These are phyloP conservation scores for Ceratorhiza oryzae-sativae DNA, from an alignment of 1,284 basidiomycete genomes.

Conservation along the genomic window DNA sequence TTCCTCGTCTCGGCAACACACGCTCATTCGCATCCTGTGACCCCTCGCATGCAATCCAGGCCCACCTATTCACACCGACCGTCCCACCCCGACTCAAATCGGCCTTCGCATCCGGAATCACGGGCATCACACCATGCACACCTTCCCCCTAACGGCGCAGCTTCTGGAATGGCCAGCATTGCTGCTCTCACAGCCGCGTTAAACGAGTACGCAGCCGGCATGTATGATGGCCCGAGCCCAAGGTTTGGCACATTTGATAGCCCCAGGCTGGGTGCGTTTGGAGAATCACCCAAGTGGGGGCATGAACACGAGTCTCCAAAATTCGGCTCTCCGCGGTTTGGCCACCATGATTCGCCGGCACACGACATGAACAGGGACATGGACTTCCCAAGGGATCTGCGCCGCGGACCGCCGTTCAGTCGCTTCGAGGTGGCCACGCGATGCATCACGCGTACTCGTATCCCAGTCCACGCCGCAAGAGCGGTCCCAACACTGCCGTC, in stretches of 20 bases:
- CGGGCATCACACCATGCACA: not conserved
- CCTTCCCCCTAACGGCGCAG: conserved; percentile 20
- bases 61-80: conserved; percentile 45
- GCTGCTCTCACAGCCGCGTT: conserved; percentile 32
- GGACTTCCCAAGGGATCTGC: not conserved
- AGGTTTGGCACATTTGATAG: conserved; percentile 1
- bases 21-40: conserved; percentile 37
- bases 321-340: not conserved
- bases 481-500: conserved; percentile 23
- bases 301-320: not conserved
- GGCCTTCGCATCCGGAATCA: not conserved
- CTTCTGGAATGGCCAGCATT: conserved; percentile 33
- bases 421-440: conserved; percentile 61
- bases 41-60: conserved; percentile 49
- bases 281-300: not conserved
- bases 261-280: not conserved
- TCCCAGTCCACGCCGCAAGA: conserved; percentile 6
- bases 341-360: not conserved
- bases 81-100: conserved; percentile 8
- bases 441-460: conserved; percentile 24
- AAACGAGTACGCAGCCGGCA: conserved; percentile 23
- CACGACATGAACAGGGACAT: not conserved
- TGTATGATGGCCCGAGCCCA: not conserved
- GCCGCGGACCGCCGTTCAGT: conserved; percentile 12
- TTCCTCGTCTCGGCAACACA: conserved; percentile 70